Evolutionary conservation across 2,329 filamentous ascomycete genomes (phyloP).

Genomic region (Sclerotinia borealis): DNA sequence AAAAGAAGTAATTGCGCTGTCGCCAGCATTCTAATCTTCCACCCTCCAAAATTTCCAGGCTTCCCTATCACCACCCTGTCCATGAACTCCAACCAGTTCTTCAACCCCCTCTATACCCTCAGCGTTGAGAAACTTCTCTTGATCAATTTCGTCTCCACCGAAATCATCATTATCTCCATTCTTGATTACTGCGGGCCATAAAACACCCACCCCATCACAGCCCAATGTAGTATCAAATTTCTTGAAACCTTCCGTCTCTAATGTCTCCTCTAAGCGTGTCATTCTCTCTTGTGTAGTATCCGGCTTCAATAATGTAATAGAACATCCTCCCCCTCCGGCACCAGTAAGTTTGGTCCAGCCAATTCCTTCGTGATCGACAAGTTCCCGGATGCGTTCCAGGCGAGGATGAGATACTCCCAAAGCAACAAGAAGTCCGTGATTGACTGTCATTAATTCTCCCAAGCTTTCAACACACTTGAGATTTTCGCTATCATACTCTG

Average conservation of each 20-base stretch:
- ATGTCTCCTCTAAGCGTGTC: constrained; percentile 55
- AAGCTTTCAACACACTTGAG: constrained; percentile 62
- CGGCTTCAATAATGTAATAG: constrained; percentile 81
- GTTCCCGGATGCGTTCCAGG: constrained; percentile 82
- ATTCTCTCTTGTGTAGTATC: constrained; percentile 52
- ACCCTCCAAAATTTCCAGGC: constrained; percentile 85
- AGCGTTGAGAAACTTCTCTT: constrained; percentile 80
- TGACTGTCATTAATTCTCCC: constrained; percentile 85
- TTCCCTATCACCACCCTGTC: constrained; percentile 60
- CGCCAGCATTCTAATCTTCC: constrained; percentile 35
- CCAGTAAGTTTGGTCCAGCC: constrained; percentile 98
- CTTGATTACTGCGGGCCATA: constrained; percentile 87
- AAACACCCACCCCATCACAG: constrained; percentile 86
- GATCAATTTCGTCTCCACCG: constrained; percentile 86
- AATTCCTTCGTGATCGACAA: constrained; percentile 82
- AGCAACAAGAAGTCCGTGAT: constrained; percentile 86
- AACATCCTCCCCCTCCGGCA: constrained; percentile 90
- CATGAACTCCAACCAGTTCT: constrained; percentile 73
- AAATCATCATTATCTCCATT: constrained; percentile 74
- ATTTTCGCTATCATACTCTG: constrained; percentile 61
- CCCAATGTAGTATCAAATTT: constrained; percentile 87
- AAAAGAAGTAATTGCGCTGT: constrained; percentile 14
- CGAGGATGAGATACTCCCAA: constrained; percentile 92
- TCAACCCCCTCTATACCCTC: constrained; percentile 83
- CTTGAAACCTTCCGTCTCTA: constrained; percentile 67